Conservation (phyloP, 352 stramenopile genomes). For the Bremia lactucae region DNA sequence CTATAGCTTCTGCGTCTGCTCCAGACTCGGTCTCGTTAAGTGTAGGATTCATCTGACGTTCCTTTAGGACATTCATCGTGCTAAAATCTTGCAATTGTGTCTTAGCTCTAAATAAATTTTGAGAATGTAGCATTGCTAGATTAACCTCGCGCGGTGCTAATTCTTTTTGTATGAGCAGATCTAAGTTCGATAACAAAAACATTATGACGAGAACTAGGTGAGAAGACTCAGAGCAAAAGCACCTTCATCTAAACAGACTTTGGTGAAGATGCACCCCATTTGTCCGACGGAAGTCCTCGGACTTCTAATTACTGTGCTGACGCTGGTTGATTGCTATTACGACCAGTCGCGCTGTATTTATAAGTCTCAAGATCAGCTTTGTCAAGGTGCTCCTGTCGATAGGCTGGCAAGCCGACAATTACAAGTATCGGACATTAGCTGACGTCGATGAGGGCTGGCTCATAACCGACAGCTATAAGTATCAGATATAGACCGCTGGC, state of each 20-base stretch:
- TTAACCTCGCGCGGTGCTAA: slow-evolving; percentile 7
- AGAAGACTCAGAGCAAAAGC: slow-evolving; percentile 2
- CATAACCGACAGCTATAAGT: too few species aligned
- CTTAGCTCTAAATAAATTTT: slow-evolving; percentile 27
- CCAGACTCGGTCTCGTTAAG: neutral
- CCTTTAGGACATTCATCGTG: slow-evolving; percentile 10
- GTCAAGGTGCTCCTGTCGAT: too few species aligned
- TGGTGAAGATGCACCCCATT: slow-evolving; percentile 51
- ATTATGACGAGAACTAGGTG: slow-evolving; percentile 3
- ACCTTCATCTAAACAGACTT: slow-evolving; percentile 37
- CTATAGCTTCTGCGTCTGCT: slow-evolving; percentile 1
- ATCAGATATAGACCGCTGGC: too few species aligned
- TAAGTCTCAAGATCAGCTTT: too few species aligned
- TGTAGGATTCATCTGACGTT: slow-evolving; percentile 4
- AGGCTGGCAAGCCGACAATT: too few species aligned
- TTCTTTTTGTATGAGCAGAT: slow-evolving; percentile 19
- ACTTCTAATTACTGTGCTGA: slow-evolving; percentile 4
- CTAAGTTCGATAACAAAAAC: slow-evolving; percentile 3
- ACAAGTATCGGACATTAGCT: too few species aligned
- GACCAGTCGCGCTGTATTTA: slow-evolving; percentile 1
- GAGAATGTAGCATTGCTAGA: slow-evolving; percentile 1
- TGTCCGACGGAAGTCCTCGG: neutral
- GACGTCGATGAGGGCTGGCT: too few species aligned
- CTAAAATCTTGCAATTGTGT: slow-evolving; percentile 28
- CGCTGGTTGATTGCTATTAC: slow-evolving; percentile 11